phyloP scores from a whole-genome alignment of 176 grass and related monocot genomes.

The Phragmites australis region DNA sequence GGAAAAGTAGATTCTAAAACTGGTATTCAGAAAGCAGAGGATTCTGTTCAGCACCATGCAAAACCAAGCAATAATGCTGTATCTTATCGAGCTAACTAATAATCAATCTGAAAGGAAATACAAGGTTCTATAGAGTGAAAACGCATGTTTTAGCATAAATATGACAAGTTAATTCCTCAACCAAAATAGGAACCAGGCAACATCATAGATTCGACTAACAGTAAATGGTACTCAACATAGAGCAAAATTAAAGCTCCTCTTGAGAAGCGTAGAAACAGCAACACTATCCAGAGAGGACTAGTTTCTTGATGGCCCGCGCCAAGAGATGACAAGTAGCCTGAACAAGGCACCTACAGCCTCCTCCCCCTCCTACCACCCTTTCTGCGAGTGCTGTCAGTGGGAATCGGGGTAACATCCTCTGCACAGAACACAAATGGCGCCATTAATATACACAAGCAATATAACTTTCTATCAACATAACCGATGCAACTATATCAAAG shows the following conservation, averaged over 20 bases:
- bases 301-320: constrained; percentile 16
- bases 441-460: not conserved
- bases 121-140: not conserved
- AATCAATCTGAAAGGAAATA: not conserved
- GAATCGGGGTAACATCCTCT: constrained; percentile 85
- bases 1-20: not conserved
- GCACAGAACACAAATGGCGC: not conserved
- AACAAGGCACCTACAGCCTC: constrained; percentile 49
- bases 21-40: not conserved
- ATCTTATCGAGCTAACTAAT: not conserved
- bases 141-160: constrained; percentile 21
- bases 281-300: constrained; percentile 5
- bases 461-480: not conserved
- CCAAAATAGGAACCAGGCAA: constrained; percentile 35
- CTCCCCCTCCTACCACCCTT: constrained; percentile 91
- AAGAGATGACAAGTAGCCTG: not conserved
- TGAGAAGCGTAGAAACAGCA: constrained; percentile 14
- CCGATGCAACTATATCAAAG: not conserved
- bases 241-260: constrained; percentile 48
- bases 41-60: not conserved
- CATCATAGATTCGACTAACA: constrained; percentile 21
- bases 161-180: not conserved
- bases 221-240: constrained; percentile 40
- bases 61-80: not conserved
- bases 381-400: constrained; percentile 81